A percentile compares a stretch with the other conserved stretches of the same genome.
Conservation (phyloP, 805 yeast genomes). For the Myxozyma vanderwaltii region DNA sequence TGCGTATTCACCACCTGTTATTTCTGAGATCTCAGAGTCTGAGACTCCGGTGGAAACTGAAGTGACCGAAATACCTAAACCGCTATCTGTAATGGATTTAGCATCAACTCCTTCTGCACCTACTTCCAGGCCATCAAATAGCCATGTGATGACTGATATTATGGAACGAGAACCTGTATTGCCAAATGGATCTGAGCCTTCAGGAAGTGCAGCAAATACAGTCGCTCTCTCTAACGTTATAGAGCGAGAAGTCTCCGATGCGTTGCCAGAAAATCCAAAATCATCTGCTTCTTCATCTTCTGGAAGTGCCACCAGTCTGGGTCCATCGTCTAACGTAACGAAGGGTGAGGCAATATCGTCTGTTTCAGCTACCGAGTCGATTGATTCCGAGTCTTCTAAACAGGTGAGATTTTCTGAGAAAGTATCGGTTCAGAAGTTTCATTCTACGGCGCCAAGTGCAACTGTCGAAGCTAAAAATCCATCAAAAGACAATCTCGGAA, state of each 20-base stretch:
- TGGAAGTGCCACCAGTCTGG: no score
- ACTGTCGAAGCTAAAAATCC: slow-evolving; percentile 1
- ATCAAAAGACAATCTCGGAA: background rate
- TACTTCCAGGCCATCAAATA: background rate
- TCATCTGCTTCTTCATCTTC: no score
- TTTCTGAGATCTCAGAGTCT: background rate
- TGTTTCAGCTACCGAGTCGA: background rate
- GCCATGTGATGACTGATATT: background rate
- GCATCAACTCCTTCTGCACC: no score
- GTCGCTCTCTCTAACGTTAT: background rate
- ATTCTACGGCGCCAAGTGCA: slow-evolving; percentile 19
- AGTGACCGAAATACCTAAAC: background rate
- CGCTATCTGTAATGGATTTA: no score
- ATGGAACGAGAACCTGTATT: background rate
- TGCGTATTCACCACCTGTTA: background rate
- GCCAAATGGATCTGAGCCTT: background rate
- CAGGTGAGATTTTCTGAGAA: slow-evolving; percentile 55
- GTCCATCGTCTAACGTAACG: background rate
- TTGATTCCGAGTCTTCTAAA: slow-evolving; percentile 18
- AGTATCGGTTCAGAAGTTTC: slow-evolving; percentile 61
- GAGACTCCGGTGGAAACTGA: background rate
- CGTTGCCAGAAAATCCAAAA: background rate
- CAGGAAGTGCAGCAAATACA: no score
- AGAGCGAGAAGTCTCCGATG: background rate
- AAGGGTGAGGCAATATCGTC: background rate